A percentile compares a stretch with the other conserved stretches of the same genome.
phyloP scores from a whole-genome alignment of 352 stramenopile genomes.

The Albugo laibachii region DNA sequence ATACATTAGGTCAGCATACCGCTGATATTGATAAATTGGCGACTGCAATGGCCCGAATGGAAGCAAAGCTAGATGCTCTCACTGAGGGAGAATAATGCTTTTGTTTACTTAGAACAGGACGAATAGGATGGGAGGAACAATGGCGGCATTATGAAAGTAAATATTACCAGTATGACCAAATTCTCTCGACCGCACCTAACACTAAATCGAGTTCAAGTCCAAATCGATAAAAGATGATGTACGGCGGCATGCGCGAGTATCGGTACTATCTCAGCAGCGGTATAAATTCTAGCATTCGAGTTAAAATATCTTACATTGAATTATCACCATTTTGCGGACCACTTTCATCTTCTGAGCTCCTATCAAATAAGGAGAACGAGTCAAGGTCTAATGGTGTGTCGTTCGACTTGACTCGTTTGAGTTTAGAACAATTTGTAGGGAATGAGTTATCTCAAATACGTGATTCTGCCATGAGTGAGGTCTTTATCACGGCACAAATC shows the following conservation, averaged over 20 bases:
- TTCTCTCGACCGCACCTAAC: too few relatives aligned
- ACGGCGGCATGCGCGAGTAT: constrained; percentile 68
- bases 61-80: constrained; percentile 75
- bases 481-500: constrained; percentile 78
- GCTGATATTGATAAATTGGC: constrained; percentile 77
- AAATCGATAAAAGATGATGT: constrained; percentile 12
- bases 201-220: neutral
- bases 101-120: neutral
- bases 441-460: constrained; percentile 40
- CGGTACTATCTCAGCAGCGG: constrained; percentile 78
- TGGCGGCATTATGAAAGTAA: neutral
- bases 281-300: constrained; percentile 52
- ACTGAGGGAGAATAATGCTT: constrained; percentile 25
- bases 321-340: constrained; percentile 13
- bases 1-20: constrained; percentile 79
- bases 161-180: neutral
- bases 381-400: too few relatives aligned
- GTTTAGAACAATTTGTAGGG: constrained; percentile 32
- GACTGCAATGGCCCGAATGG: constrained; percentile 72
- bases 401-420: constrained; percentile 4
- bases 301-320: constrained; percentile 66
- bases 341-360: too few relatives aligned
- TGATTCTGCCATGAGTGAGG: constrained; percentile 68
- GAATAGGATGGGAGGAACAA: neutral
- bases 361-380: too few relatives aligned